phyloP scores from a whole-genome alignment of 2,329 filamentous ascomycete genomes.

The Pseudogymnoascus sp. region DNA sequence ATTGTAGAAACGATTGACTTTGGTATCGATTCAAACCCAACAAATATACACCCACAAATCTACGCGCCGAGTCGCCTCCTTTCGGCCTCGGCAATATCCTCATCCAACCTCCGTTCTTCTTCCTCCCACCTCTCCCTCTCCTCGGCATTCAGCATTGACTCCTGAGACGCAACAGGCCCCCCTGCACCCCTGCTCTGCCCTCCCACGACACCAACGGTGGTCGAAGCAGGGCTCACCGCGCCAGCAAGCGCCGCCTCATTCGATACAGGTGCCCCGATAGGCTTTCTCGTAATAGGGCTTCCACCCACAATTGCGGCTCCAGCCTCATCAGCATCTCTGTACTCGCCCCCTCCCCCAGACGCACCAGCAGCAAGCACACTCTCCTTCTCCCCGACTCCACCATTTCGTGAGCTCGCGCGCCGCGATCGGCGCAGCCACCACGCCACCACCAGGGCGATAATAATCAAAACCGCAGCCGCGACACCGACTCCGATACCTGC shows the following conservation, averaged over 20 bases:
- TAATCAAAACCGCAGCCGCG: not conserved
- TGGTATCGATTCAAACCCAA: not conserved
- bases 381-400: not conserved
- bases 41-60: not conserved
- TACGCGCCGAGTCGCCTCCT: slow-evolving; percentile 1
- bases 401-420: not conserved
- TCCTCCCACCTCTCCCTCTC: slow-evolving; percentile 4
- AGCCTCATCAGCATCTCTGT: slow-evolving; percentile 5
- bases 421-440: not conserved
- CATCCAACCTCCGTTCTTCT: not conserved
- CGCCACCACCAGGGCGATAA: not conserved
- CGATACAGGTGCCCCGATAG: not conserved
- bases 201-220: not conserved
- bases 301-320: not conserved
- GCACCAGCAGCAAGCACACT: not conserved
- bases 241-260: not conserved
- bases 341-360: not conserved
- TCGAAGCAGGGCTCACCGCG: not conserved
- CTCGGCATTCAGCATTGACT: not conserved
- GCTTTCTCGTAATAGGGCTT: not conserved
- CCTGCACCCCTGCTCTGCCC: not conserved
- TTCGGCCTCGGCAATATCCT: slow-evolving; percentile 6
- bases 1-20: not conserved
- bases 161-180: not conserved
- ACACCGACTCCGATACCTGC: slow-evolving; percentile 1